Evolutionary conservation across 2,329 filamentous ascomycete genomes (phyloP), one percentile per base, ranked within the genome.

Genomic region (Fusarium foetens): DNA sequence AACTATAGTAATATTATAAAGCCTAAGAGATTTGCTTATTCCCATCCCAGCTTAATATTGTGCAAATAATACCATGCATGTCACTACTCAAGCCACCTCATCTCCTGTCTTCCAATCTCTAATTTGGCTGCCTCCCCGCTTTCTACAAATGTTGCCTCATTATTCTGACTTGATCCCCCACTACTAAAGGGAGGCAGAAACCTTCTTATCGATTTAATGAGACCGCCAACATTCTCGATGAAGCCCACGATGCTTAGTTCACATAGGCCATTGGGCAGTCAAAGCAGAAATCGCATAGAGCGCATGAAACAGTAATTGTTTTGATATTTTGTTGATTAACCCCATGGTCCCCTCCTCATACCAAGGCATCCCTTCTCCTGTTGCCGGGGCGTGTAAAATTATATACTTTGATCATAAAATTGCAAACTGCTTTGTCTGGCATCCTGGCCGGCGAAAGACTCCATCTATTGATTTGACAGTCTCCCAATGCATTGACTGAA

Each of bases 381-480:
- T 59, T 64, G 43, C 38, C 29, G 45, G 62, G 71, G 53, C 41
- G 62, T 59, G 43, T 58, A 45, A 36, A 54, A 74, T 72, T 76
- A 77, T 77, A 61, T 77, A 75, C 64, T 68, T 49, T 70, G 36
- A 63, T 75, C 70, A 57, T 77, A 64, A 77, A 71, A 64, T 52
- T 72, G 65, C 70, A 72, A 69, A 71, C 54, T 76, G 68, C 62
- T 63, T 61, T 66, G 61, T 58, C 65, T 55, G 66, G 72, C 71
- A 72, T 74, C 74, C 65, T 69, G 65, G 75, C 70, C 67, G 63
- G 27, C 59, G 33, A 69, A 68, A 38, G 62, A 70, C 52, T 63
- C 60, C 62, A 61, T 75, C 62, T 72, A 75, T 65, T 58, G 25
- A 55, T 51, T 60, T 57, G 68, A 55, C 58, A 48, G 29, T 66